These are phyloP conservation scores for Lagenidium giganteum DNA, from an alignment of 352 stramenopile species.

Conservation along the genomic window DNA sequence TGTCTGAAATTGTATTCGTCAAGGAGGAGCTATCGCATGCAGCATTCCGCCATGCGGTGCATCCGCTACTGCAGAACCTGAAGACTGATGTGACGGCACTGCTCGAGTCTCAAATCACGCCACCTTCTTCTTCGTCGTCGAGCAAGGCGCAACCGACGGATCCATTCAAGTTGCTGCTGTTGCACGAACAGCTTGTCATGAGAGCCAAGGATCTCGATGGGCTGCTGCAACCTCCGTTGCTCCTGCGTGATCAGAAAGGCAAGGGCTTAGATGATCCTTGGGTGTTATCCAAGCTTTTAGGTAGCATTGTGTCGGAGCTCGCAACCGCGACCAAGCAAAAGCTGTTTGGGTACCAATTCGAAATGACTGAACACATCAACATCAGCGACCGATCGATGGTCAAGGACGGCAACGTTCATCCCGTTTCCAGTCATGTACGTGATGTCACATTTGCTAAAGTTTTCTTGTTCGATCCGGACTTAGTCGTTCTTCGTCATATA, in stretches of 20 bases:
- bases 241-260: slow-evolving; percentile 61
- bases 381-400: slow-evolving; percentile 42
- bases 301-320: slow-evolving; percentile 30
- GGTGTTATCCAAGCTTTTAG: slow-evolving; percentile 44
- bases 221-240: slow-evolving; percentile 39
- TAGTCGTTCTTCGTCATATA: slow-evolving; percentile 5
- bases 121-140: slow-evolving; percentile 4
- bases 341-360: slow-evolving; percentile 57
- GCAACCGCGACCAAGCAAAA: slow-evolving; percentile 47
- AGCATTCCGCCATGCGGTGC: slow-evolving; percentile 45
- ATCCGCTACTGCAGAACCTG: slow-evolving; percentile 51
- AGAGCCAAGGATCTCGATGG: slow-evolving; percentile 28
- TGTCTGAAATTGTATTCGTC: slow-evolving; percentile 43
- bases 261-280: slow-evolving; percentile 62
- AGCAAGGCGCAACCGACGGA: slow-evolving; percentile 5
- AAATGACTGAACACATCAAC: slow-evolving; percentile 39
- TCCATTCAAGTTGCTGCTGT: slow-evolving; percentile 49
- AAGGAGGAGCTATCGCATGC: slow-evolving; percentile 59
- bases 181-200: slow-evolving; percentile 45
- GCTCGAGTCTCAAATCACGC: slow-evolving; percentile 7
- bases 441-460: no score
- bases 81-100: slow-evolving; percentile 35
- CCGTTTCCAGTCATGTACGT: slow-evolving; percentile 66
- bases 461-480: background rate
- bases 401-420: slow-evolving; percentile 76